phyloP scores from a whole-genome alignment of 2,329 filamentous ascomycete genomes.

The Hortaea sp. region DNA sequence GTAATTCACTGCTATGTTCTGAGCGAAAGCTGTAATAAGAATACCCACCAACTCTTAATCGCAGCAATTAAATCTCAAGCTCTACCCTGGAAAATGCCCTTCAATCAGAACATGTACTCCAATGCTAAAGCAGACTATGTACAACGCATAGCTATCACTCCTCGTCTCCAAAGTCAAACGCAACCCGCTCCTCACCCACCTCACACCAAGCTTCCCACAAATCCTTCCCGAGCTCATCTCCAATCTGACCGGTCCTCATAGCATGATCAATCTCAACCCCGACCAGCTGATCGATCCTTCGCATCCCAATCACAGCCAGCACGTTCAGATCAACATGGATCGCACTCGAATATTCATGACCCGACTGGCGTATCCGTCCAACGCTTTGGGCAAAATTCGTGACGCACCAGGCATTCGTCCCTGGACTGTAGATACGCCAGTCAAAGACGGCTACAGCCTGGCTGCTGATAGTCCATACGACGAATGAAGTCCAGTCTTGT shows the following conservation, averaged over 20 bases:
- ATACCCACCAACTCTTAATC: too few species aligned
- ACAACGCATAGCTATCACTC: background rate
- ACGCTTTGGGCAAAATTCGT: background rate
- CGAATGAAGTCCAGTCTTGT: background rate
- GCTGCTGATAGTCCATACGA: background rate
- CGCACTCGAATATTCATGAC: background rate
- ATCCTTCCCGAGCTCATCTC: background rate
- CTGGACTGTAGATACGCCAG: background rate
- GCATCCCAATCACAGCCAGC: background rate
- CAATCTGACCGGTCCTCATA: background rate
- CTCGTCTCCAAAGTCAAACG: background rate
- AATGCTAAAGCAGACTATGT: too few species aligned
- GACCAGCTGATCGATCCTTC: conserved; percentile 1
- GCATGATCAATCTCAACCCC: conserved; percentile 1
- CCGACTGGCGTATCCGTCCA: background rate
- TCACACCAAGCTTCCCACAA: conserved; percentile 1
- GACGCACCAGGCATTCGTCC: too few species aligned
- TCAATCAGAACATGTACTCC: too few species aligned
- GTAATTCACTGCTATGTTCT: too few species aligned
- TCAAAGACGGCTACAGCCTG: background rate
- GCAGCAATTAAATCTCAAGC: too few species aligned
- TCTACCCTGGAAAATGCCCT: too few species aligned
- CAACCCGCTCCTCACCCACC: background rate
- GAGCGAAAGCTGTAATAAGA: too few species aligned
- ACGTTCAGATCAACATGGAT: background rate